Percentiles rank a stretch among this genome's conserved stretches.
Evolutionary conservation across 2,329 filamentous ascomycete genomes (phyloP).

Genomic region (Cordyceps fumosorosea): DNA sequence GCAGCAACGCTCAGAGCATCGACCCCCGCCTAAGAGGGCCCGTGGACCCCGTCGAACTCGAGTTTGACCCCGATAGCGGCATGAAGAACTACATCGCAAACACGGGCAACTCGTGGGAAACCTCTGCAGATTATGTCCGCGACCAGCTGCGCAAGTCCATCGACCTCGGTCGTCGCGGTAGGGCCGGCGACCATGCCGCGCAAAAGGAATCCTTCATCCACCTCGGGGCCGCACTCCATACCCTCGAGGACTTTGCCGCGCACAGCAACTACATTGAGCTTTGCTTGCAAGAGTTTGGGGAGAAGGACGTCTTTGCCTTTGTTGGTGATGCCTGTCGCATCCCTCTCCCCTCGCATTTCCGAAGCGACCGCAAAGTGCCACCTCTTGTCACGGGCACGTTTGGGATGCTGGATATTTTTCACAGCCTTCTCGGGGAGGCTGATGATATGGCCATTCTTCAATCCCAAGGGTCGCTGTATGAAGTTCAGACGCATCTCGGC

Average conservation of each 20-base stretch:
- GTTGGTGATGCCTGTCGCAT: slow-evolving; percentile 22
- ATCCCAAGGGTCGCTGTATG: slow-evolving; percentile 56
- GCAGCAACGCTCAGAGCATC: slow-evolving; percentile 65
- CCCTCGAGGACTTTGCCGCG: slow-evolving; percentile 58
- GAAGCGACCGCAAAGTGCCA: slow-evolving; percentile 51
- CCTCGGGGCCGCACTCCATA: slow-evolving; percentile 64
- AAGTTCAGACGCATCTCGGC: slow-evolving; percentile 70
- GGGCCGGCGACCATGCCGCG: slow-evolving; percentile 47
- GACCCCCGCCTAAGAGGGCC: slow-evolving; percentile 73
- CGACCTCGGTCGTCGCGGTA: slow-evolving; percentile 61
- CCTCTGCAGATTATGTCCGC: slow-evolving; percentile 72
- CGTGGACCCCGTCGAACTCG: slow-evolving; percentile 63
- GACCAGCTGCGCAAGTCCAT: slow-evolving; percentile 63
- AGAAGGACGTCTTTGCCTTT: slow-evolving; percentile 56
- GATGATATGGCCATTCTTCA: slow-evolving; percentile 50
- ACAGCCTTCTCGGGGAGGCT: slow-evolving; percentile 57
- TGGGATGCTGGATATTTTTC: slow-evolving; percentile 61
- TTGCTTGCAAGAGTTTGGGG: slow-evolving; percentile 62
- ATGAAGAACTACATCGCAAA: slow-evolving; percentile 99
- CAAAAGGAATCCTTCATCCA: slow-evolving; percentile 65
- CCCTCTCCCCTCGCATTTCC: slow-evolving; percentile 43
- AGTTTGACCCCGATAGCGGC: slow-evolving; percentile 64
- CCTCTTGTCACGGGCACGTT: slow-evolving; percentile 58
- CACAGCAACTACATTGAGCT: slow-evolving; percentile 75
- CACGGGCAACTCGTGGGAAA: slow-evolving; percentile 66